These are phyloP conservation scores for Emmonsia crescens DNA, from an alignment of 2,329 filamentous ascomycete species.

Conservation along the genomic window DNA sequence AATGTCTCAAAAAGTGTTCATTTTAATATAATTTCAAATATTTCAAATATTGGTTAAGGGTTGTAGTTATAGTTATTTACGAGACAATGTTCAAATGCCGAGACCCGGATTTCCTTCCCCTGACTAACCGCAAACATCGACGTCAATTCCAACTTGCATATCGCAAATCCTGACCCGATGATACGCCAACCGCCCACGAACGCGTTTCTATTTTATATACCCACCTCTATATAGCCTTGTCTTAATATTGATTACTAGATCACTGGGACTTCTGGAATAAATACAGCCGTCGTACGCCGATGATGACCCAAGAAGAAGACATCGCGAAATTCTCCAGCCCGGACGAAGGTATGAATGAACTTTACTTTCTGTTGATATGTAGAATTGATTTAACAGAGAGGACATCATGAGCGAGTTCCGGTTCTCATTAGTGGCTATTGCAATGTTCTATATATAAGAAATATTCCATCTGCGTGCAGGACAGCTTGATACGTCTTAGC, in stretches of 20 bases:
- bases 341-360: slow-evolving; percentile 19
- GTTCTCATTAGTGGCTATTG: not conserved
- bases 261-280: not conserved
- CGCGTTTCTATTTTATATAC: not conserved
- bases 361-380: not conserved
- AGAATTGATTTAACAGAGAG: not conserved
- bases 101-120: no score
- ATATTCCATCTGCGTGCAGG: not conserved
- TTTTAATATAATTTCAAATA: no score
- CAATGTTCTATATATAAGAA: not conserved
- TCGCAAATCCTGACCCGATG: no score
- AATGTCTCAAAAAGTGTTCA: no score
- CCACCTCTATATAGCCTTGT: no score
- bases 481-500: not conserved
- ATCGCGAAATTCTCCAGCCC: slow-evolving; percentile 23
- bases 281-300: slow-evolving; percentile 4
- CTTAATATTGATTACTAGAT: not conserved
- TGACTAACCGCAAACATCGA: no score
- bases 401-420: not conserved
- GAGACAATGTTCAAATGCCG: no score
- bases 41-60: no score
- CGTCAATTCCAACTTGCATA: no score
- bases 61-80: no score
- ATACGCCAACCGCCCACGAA: not conserved
- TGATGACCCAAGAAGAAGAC: slow-evolving; percentile 18